Evolutionary conservation across 2,329 filamentous ascomycete species (phyloP), one percentile per base, ranked within the genome.

Genomic region (Fusarium graminum): DNA sequence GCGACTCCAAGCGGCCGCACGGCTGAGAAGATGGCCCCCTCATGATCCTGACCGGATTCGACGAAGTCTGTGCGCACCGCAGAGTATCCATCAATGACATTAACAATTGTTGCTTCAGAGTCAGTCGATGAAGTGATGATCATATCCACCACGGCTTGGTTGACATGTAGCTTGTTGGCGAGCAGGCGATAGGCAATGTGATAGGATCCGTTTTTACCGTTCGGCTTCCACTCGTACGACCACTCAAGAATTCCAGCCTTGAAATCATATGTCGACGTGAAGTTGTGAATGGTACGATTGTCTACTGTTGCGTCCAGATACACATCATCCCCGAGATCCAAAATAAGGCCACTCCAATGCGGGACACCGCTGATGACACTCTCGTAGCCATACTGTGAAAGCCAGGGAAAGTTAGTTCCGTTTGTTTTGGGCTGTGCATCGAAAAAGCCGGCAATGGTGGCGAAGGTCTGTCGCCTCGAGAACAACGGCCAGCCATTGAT

Each of bases 401-500:
- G 54, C 54, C 54, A 57, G 5, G 39, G 19, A 14, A 55, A 57
- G 7, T 57, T 57, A 0, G 54, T 57, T 1, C 54, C 54, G 13
- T 57, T 57, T 3, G 54, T 44, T 1, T 2, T 34, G 0, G 50
- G 50, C 2, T 57, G 54, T 0, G 54, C 39, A 3, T 57, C 54
- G 4, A 25, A 57, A 4, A 57, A 57, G 1, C 54, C 54, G 1
- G 54, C 54, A 0, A 57, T 57, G 0, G 54, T 57, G 0, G 50
- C 50, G 1, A 57, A 57, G 6, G 54, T 44, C 2, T 57, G 54
- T 0, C 54, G 50, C 26, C 50, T 6, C 0, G 54, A 57, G 11
- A 57, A 57, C 1, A 57, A n/a, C 4, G 54, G 54, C 54, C 54
- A 57, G 16, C 54, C 54, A 9, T 45, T 57, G 11, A 57, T 57